A percentile compares a stretch with the other conserved stretches of the same genome.
Conservation (phyloP, 495 filamentous ascomycete species). For the Penicillium canariense region DNA sequence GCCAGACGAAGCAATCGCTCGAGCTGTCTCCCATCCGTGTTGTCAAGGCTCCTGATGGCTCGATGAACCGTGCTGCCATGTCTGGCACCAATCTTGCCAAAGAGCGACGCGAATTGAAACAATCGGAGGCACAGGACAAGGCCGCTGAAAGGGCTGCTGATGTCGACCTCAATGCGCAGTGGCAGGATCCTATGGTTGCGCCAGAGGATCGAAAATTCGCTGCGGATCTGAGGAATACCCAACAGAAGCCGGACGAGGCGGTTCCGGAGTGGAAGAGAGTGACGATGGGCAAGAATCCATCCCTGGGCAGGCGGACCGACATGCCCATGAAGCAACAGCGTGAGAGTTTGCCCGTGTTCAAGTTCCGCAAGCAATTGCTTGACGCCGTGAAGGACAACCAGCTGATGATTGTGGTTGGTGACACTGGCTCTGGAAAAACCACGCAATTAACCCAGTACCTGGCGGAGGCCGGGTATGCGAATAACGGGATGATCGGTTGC, state of each 20-base stretch:
- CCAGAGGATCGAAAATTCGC: conserved; percentile 85
- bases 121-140: conserved; percentile 82
- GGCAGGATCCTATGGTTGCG: conserved; percentile 93
- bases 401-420: conserved; percentile 91
- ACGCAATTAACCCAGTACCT: conserved; percentile 95
- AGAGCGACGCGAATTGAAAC: conserved; percentile 82
- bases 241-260: conserved; percentile 56
- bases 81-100: conserved; percentile 85
- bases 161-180: conserved; percentile 86
- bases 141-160: conserved; percentile 74
- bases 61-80: conserved; percentile 93
- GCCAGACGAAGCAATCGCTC: conserved; percentile 92
- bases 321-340: conserved; percentile 96
- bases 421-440: conserved; percentile 97
- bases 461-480: conserved; percentile 86
- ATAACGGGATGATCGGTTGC: conserved; percentile 91
- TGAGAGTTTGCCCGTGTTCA: conserved; percentile 85
- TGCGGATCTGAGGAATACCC: conserved; percentile 65
- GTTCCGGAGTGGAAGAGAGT: conserved; percentile 93
- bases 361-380: conserved; percentile 83
- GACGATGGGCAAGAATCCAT: conserved; percentile 75
- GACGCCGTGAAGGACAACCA: conserved; percentile 88
- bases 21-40: conserved; percentile 94
- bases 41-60: conserved; percentile 95
- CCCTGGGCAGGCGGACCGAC: conserved; percentile 80